phyloP scores from a whole-genome alignment of 2,329 filamentous ascomycete species.

The Chrysoporthe austroafricana region DNA sequence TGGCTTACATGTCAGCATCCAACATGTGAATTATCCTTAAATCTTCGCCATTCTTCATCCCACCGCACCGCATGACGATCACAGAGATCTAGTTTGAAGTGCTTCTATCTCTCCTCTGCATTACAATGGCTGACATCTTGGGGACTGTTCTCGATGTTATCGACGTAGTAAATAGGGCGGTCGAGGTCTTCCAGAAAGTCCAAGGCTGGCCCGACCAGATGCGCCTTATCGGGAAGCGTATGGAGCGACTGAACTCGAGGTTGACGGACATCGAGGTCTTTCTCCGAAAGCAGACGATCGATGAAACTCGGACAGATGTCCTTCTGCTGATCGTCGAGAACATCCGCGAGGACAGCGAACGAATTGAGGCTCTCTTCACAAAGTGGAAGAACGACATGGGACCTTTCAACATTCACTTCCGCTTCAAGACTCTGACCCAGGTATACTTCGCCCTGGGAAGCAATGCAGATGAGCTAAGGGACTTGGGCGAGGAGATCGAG shows the following conservation, averaged over 20 bases:
- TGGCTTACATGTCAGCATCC: too few relatives aligned
- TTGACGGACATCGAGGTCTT: constrained; percentile 30
- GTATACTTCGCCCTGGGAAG: constrained; percentile 34
- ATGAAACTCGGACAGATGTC: not conserved
- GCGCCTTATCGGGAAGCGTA: constrained; percentile 32
- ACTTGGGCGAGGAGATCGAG: constrained; percentile 32
- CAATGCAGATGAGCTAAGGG: constrained; percentile 33
- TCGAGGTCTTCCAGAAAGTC: constrained; percentile 33
- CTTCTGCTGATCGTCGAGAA: constrained; percentile 31
- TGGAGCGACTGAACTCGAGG: constrained; percentile 31
- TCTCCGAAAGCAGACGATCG: constrained; percentile 30
- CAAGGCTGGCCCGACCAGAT: constrained; percentile 34
- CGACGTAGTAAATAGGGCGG: constrained; percentile 31
- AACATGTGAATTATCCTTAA: too few relatives aligned
- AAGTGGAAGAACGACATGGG: constrained; percentile 33
- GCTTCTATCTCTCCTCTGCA: not conserved
- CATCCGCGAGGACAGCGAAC: constrained; percentile 31
- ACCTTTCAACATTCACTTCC: constrained; percentile 31
- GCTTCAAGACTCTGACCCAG: constrained; percentile 29
- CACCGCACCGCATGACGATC: not conserved
- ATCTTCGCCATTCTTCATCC: too few relatives aligned
- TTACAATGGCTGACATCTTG: constrained; percentile 15
- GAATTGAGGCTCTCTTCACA: constrained; percentile 33
- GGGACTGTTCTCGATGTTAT: constrained; percentile 34
- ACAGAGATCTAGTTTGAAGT: not conserved